These are phyloP conservation scores for Sequoiadendron giganteum DNA, from an alignment of 75 land plant genomes.

Conservation along the genomic window DNA sequence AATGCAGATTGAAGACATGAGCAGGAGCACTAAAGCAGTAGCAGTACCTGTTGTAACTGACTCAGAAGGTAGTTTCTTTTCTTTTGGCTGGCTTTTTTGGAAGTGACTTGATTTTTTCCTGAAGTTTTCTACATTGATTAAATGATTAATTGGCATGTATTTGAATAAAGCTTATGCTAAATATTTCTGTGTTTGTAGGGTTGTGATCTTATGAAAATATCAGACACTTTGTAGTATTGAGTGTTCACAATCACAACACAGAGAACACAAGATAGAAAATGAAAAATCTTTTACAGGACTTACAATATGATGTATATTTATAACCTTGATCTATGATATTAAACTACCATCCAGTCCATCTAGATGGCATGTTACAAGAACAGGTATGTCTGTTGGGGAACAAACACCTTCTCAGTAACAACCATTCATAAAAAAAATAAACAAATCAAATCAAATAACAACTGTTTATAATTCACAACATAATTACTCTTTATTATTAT, in stretches of 20 bases:
- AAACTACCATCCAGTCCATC: not conserved
- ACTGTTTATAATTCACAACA: too few relatives aligned
- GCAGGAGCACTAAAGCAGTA: slow-evolving; percentile 60
- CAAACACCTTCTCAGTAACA: not conserved
- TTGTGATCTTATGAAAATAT: not conserved
- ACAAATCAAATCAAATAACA: too few relatives aligned
- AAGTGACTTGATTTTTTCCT: not conserved
- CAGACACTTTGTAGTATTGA: not conserved
- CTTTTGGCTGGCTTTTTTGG: not conserved
- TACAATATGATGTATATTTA: not conserved
- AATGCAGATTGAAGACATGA: slow-evolving; percentile 78
- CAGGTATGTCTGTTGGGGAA: not conserved
- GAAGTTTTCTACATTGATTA: not conserved
- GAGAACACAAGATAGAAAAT: not conserved
- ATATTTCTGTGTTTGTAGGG: not conserved
- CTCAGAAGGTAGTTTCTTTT: slow-evolving; percentile 68
- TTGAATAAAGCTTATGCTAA: not conserved
- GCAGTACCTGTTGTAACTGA: slow-evolving; percentile 95
- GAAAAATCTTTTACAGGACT: not conserved
- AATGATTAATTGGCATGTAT: not conserved
- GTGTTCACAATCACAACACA: not conserved
- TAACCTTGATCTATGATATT: not conserved
- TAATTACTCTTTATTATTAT: too few relatives aligned
- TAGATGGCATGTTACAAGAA: not conserved
- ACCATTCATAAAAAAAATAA: not conserved